Evolutionary conservation across 2,329 filamentous ascomycete genomes (phyloP), one percentile per base, ranked within the genome.

Genomic region (Conoideocrella luteorostrata): DNA sequence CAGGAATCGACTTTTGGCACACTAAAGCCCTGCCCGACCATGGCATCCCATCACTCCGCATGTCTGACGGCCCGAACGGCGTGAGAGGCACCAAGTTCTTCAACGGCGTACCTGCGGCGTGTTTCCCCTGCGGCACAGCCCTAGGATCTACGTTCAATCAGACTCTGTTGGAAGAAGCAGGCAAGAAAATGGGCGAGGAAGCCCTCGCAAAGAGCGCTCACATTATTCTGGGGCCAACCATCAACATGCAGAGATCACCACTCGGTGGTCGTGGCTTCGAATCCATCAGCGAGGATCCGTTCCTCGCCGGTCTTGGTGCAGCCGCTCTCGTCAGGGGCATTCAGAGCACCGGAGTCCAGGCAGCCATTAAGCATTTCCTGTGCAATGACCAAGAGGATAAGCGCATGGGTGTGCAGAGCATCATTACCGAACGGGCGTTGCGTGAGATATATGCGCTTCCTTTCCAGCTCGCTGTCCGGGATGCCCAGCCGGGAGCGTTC

Each of bases 21-120:
- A 83, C 82, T 26, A 75, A 77, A 51, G 61, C 75, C 12, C 66
- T 86, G 6, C 76, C 77, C 9, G 59, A 77, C 18, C 72, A 80
- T 53, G 75, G 76, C 2, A 71, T 86, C 26, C 82, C 82, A 5
- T 78, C 81, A 0, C 68, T 86, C 24, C 77, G 82, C 38, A 70
- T 82, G 37, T 77, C 78, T 29, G 83, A 87, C 52, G 82, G 83
- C 0, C 84, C 84, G 29, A 86, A 85, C 58, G 83, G 83, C 40
- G 75, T 83, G 26, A 71, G 83, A 50, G 82, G 82, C 40, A 80
- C 76, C 37, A 78, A 76, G 52, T 85, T 84, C 68, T 85, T 86
- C 63, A 77, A 80, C 51, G 78, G 81, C 41, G 64, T 72, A 24
- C 70, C 68, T 20, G 74, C 78, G 1, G 77, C 77, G n/a, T 80